These are phyloP conservation scores for Acacia pycnantha DNA, from an alignment of 331 rosid genomes.

Conservation along the genomic window DNA sequence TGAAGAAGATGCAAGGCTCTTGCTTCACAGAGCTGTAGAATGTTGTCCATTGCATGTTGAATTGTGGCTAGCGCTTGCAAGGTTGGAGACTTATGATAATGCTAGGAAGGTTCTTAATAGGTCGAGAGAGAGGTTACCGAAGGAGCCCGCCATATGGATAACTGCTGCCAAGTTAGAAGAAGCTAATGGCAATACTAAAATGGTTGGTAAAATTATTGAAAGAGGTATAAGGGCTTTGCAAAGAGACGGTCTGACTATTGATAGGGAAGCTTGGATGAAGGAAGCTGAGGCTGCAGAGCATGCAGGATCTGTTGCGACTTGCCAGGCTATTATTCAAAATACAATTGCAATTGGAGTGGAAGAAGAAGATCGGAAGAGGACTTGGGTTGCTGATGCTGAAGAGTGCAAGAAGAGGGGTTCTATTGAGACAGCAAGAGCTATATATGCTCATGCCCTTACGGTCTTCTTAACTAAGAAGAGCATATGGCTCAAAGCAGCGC, in stretches of 20 bases:
- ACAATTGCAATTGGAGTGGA: slow-evolving; percentile 86
- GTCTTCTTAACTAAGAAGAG: slow-evolving; percentile 55
- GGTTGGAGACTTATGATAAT: slow-evolving; percentile 82
- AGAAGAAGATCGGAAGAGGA: slow-evolving; percentile 93
- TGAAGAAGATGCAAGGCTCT: slow-evolving; percentile 78
- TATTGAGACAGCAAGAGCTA: slow-evolving; percentile 90
- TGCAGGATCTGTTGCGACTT: slow-evolving; percentile 79
- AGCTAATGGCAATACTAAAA: slow-evolving; percentile 78
- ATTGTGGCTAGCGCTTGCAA: slow-evolving; percentile 83
- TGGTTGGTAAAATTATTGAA: slow-evolving; percentile 85
- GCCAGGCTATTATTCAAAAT: slow-evolving; percentile 75
- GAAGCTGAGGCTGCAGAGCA: slow-evolving; percentile 97
- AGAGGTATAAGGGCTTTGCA: slow-evolving; percentile 92
- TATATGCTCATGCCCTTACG: slow-evolving; percentile 78
- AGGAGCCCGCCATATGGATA: slow-evolving; percentile 90
- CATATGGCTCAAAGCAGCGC: slow-evolving; percentile 62
- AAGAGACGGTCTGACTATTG: slow-evolving; percentile 76
- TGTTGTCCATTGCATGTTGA: slow-evolving; percentile 87
- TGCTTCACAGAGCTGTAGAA: slow-evolving; percentile 85
- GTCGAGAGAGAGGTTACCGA: slow-evolving; percentile 75
- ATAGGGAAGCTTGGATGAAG: slow-evolving; percentile 91
- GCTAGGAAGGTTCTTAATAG: slow-evolving; percentile 80
- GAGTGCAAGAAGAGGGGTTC: slow-evolving; percentile 95
- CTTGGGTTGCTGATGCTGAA: slow-evolving; percentile 98
- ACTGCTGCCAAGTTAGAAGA: slow-evolving; percentile 89